Conservation (phyloP, 352 stramenopile species). For the Pythium aquatile region DNA sequence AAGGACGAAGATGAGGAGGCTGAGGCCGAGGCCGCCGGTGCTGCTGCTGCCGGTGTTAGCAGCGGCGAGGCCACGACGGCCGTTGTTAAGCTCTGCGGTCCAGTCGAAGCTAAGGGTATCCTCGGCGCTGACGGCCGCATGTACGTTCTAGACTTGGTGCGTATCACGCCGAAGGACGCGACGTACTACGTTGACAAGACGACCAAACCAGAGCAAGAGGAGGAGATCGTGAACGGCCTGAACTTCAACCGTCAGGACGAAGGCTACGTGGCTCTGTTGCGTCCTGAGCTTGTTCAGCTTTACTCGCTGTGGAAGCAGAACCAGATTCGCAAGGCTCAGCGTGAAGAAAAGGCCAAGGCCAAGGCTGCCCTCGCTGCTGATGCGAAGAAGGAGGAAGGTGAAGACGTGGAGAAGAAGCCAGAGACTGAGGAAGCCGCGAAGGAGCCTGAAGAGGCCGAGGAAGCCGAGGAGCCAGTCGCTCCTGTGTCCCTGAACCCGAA, state of each 20-base stretch:
- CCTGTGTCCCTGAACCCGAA: slow-evolving; percentile 83
- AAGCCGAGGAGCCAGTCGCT: slow-evolving; percentile 48
- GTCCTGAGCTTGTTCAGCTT: slow-evolving; percentile 91
- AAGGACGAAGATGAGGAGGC: slow-evolving; percentile 44
- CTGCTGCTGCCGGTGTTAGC: slow-evolving; percentile 19
- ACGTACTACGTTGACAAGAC: slow-evolving; percentile 83
- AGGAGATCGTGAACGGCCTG: slow-evolving; percentile 46
- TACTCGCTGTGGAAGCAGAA: slow-evolving; percentile 92
- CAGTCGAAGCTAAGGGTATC: slow-evolving; percentile 96
- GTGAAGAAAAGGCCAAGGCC: slow-evolving; percentile 43
- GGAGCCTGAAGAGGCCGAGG: slow-evolving; percentile 45
- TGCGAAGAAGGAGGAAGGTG: slow-evolving; percentile 36
- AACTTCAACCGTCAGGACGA: slow-evolving; percentile 77
- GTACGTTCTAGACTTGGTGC: slow-evolving; percentile 95
- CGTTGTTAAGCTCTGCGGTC: slow-evolving; percentile 81
- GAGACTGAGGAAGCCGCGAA: slow-evolving; percentile 29
- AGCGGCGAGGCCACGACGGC: slow-evolving; percentile 55
- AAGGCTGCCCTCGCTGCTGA: slow-evolving; percentile 26
- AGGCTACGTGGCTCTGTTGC: slow-evolving; percentile 88
- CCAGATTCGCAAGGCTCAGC: slow-evolving; percentile 57
- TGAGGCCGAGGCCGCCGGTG: slow-evolving; percentile 30
- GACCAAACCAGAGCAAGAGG: slow-evolving; percentile 21
- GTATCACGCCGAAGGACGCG: slow-evolving; percentile 93
- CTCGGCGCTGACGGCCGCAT: slow-evolving; percentile 90
- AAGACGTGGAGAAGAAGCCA: slow-evolving; percentile 28